These are phyloP conservation scores for Lepidium aucheri DNA, from an alignment of 345 rosid species.

Conservation along the genomic window DNA sequence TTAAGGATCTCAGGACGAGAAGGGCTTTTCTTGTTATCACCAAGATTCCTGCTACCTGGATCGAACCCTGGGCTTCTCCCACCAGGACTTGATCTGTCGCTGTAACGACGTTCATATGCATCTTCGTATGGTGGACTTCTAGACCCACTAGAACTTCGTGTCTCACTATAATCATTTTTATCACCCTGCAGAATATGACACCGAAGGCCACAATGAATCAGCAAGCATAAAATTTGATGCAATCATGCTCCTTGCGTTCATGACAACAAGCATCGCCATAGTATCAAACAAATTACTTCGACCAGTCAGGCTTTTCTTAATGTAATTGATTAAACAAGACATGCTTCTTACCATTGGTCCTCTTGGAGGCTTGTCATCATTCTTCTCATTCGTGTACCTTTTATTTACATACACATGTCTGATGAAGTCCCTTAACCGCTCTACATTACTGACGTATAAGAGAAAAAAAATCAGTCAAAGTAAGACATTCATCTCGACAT, in stretches of 20 bases:
- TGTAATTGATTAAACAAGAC: not conserved
- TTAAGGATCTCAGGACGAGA: slow-evolving; percentile 53
- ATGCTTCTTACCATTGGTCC: slow-evolving; percentile 47
- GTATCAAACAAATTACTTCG: not conserved
- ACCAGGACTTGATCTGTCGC: slow-evolving; percentile 79
- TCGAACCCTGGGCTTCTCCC: slow-evolving; percentile 49
- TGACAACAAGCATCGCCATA: not conserved
- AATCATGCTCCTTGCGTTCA: not conserved
- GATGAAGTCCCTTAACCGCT: slow-evolving; percentile 74
- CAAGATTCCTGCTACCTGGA: not conserved
- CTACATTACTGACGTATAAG: slow-evolving; percentile 57
- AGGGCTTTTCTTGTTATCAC: slow-evolving; percentile 18
- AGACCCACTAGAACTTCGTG: slow-evolving; percentile 59
- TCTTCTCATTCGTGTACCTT: slow-evolving; percentile 68
- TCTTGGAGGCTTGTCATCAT: slow-evolving; percentile 73
- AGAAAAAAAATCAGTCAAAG: slow-evolving; percentile 18
- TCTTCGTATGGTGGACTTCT: slow-evolving; percentile 86
- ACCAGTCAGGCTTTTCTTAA: not conserved
- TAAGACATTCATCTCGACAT: not conserved
- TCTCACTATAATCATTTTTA: slow-evolving; percentile 52
- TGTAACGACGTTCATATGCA: slow-evolving; percentile 53
- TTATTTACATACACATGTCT: slow-evolving; percentile 87
- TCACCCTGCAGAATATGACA: slow-evolving; percentile 48
- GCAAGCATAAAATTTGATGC: not conserved
- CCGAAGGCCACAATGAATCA: not conserved